These are phyloP conservation scores for Picea glauca DNA, from an alignment of 75 land plant species.

Conservation along the genomic window DNA sequence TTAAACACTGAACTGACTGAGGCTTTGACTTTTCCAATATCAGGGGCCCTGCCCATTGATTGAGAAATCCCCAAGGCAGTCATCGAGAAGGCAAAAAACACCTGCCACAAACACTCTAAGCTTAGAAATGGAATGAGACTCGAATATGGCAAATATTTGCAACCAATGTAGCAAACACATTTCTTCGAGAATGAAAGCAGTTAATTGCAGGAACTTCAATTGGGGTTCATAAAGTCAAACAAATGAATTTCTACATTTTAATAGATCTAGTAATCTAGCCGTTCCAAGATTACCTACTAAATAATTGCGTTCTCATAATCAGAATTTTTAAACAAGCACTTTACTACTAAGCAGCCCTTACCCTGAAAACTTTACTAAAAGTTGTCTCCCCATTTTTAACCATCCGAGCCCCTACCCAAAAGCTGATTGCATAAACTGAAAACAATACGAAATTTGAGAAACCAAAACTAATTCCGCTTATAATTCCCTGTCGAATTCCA, in stretches of 20 bases:
- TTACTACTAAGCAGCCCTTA: slow-evolving; percentile 15
- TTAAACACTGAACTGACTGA: slow-evolving; percentile 35
- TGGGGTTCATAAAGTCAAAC: too few relatives aligned
- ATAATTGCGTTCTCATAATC: too few relatives aligned
- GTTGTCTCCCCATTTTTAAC: slow-evolving; percentile 51
- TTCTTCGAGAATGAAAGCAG: too few relatives aligned
- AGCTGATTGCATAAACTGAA: slow-evolving; percentile 53
- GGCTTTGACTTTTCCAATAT: slow-evolving; percentile 29
- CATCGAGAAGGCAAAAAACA: slow-evolving; percentile 25
- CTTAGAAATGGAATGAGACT: too few relatives aligned
- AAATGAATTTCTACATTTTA: too few relatives aligned
- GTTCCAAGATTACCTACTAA: too few relatives aligned
- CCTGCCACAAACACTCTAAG: not conserved
- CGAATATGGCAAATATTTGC: too few relatives aligned
- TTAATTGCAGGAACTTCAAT: too few relatives aligned
- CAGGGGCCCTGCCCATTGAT: slow-evolving; percentile 28
- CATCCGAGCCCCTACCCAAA: slow-evolving; percentile 75
- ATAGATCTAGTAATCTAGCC: too few relatives aligned
- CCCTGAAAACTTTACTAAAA: slow-evolving; percentile 66
- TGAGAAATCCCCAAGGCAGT: slow-evolving; percentile 38
- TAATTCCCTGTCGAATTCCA: slow-evolving; percentile 66
- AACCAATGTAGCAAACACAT: too few relatives aligned
- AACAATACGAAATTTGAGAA: slow-evolving; percentile 66
- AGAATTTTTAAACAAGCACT: too few relatives aligned
- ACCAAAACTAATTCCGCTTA: slow-evolving; percentile 80